These are phyloP conservation scores for Holtermanniella nyarrowii DNA, from an alignment of 768 basidiomycete species.

Conservation along the genomic window DNA sequence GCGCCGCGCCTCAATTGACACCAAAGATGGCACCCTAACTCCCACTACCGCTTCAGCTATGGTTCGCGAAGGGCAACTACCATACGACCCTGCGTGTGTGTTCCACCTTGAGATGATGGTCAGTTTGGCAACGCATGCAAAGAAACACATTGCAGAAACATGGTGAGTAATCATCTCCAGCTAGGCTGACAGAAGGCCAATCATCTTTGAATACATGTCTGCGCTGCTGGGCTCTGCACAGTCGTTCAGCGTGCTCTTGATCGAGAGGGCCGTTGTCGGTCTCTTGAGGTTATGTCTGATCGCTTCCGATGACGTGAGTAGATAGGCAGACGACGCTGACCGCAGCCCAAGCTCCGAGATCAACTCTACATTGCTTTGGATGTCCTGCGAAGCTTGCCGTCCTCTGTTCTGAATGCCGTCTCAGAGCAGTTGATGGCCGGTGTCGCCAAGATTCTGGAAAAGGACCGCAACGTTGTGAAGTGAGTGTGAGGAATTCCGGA, in stretches of 20 bases:
- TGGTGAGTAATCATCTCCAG: conserved; percentile 51
- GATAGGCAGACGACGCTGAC: not conserved
- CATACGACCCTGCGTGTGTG: conserved; percentile 91
- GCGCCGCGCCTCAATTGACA: conserved; percentile 10
- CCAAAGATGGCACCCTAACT: no score
- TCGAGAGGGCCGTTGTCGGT: conserved; percentile 86
- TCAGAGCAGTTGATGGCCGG: conserved; percentile 85
- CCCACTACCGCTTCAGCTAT: conserved; percentile 18
- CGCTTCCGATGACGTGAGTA: conserved; percentile 62
- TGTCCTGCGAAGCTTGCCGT: conserved; percentile 68
- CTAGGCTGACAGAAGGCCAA: conserved; percentile 53
- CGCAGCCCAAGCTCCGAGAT: conserved; percentile 69
- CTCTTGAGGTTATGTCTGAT: conserved; percentile 74
- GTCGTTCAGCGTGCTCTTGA: conserved; percentile 78
- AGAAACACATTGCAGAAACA: conserved; percentile 70
- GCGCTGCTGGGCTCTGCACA: conserved; percentile 62
- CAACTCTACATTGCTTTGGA: conserved; percentile 93
- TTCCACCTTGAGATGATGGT: conserved; percentile 93
- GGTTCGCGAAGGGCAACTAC: conserved; percentile 49
- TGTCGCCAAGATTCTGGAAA: conserved; percentile 64
- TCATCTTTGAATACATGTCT: conserved; percentile 86
- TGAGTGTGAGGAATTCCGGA: conserved; percentile 25
- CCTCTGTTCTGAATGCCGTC: conserved; percentile 64
- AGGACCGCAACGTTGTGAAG: conserved; percentile 63
- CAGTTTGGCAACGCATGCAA: conserved; percentile 68